A percentile compares a stretch with the other conserved stretches of the same genome.
Evolutionary conservation across 306 rosid species (phyloP).

Genomic region (Dalbergia oliveri): DNA sequence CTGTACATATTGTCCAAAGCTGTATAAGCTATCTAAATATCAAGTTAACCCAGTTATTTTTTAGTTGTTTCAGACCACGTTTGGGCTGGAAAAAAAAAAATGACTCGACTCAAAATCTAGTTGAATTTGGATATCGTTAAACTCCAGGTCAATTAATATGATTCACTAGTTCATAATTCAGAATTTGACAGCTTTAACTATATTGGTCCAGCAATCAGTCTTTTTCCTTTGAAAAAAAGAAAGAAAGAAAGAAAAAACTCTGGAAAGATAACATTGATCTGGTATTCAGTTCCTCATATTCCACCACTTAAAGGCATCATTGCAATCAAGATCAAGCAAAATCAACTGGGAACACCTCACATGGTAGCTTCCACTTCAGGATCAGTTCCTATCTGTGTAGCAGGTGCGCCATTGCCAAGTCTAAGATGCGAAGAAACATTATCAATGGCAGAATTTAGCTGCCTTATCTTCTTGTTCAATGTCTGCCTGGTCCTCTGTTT

Average conservation of each 20-base stretch:
- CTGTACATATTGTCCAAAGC: no score
- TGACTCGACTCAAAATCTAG: no score
- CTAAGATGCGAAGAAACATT: slow-evolving; percentile 92
- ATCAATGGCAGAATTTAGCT: slow-evolving; percentile 93
- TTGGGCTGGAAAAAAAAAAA: no score
- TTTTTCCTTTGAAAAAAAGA: background rate
- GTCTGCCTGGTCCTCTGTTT: slow-evolving; percentile 83
- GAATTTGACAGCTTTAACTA: background rate
- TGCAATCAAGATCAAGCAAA: background rate
- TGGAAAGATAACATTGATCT: background rate
- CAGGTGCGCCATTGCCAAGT: slow-evolving; percentile 76
- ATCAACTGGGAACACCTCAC: slow-evolving; percentile 48
- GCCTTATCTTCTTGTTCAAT: slow-evolving; percentile 83
- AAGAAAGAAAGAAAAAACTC: background rate
- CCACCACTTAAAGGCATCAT: background rate
- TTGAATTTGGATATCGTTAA: no score
- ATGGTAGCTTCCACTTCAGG: slow-evolving; percentile 83
- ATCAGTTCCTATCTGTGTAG: slow-evolving; percentile 63
- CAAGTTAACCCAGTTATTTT: no score
- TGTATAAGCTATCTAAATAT: no score
- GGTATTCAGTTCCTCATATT: background rate
- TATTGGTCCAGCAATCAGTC: background rate
- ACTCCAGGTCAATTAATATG: no score
- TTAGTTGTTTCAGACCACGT: no score
- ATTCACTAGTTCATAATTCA: background rate